Evolutionary conservation across 768 basidiomycete genomes (phyloP), one percentile per base, ranked within the genome.

Genomic region (Gautieria morchelliformis): DNA sequence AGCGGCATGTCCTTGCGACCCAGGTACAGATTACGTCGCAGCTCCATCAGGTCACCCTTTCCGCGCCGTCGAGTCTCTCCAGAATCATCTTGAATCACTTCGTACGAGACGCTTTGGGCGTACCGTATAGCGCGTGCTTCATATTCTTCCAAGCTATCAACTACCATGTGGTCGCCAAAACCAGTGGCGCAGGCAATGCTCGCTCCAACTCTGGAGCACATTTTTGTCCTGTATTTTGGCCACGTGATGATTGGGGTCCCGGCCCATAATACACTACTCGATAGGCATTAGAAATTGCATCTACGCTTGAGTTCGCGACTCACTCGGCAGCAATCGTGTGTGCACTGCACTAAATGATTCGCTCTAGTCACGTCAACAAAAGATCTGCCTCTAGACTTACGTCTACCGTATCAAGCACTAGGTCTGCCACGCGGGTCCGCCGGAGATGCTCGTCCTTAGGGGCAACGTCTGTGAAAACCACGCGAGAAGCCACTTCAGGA

Each of bases 351-450:
- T 78, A n/a, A 32, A 19, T 8, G 30, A 20, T 7, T 24, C 20
- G n/a, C n/a, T 30, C 9, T 50, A 52, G 22, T 22, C 17, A 32
- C 40, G 58, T 30, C 32, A 48, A 12, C 1, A 10, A 39, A 27
- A 42, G 14, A 42, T n/a, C 46, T 9, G 50, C 20, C 17, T 4
- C 12, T 6, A 10, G 3, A 58, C 72, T 12, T 40, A 75, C 77
- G 71, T 79, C 78, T 6, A 73, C 72, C 3, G 78, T 80, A 61
- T 79, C 78, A n/a, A 79, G 66, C 60, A 78, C 74, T 9, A 79
- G 66, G 59, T 79, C 78, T 4, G 74, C 73, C n/a, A 77, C 74
- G 22, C 77, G 65, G 9, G 71, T 74, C 35, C 78, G 73, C 49
- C 67, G 62, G 49, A 79, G 71, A 59, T 79, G 78, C 2, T 65